Evolutionary conservation across 176 grass and related monocot genomes (phyloP).

Genomic region (Hordeum marinum): DNA sequence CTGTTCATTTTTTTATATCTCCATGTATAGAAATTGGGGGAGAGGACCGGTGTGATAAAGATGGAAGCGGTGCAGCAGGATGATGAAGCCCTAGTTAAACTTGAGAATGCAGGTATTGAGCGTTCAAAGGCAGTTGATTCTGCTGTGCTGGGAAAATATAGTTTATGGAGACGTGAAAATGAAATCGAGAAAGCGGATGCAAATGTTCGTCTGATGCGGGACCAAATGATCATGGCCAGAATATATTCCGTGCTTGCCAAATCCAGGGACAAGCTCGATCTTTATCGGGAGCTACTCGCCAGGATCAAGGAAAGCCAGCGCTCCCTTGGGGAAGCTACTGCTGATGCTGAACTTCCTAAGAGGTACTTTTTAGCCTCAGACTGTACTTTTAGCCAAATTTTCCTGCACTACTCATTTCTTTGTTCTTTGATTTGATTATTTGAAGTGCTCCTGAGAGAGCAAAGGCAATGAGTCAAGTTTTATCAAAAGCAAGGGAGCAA

Average conservation of each 20-base stretch:
- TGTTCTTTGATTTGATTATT: conserved; percentile 26
- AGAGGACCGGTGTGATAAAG: conserved; percentile 24
- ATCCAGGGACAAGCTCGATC: conserved; percentile 47
- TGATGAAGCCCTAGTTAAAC: conserved; percentile 53
- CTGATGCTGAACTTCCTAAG: conserved; percentile 51
- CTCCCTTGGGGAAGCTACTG: conserved; percentile 50
- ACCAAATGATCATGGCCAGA: conserved; percentile 71
- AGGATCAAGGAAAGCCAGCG: conserved; percentile 57
- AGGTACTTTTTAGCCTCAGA: conserved; percentile 18
- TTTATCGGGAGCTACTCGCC: conserved; percentile 48
- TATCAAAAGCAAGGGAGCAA: conserved; percentile 46
- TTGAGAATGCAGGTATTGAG: conserved; percentile 53
- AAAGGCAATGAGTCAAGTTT: conserved; percentile 50
- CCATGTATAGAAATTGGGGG: conserved; percentile 36
- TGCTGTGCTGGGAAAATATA: conserved; percentile 66
- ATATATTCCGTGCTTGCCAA: conserved; percentile 56
- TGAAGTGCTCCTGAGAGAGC: conserved; percentile 41
- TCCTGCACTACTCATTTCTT: neutral
- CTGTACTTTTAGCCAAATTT: neutral
- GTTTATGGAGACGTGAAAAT: conserved; percentile 55
- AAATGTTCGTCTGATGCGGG: conserved; percentile 47
- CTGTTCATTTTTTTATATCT: conserved; percentile 1
- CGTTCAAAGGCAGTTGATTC: conserved; percentile 60
- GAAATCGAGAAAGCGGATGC: conserved; percentile 60
- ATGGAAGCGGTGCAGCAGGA: conserved; percentile 36